Conservation (phyloP, 768 basidiomycete genomes). For the Porphyrellus cyaneotinctus region DNA sequence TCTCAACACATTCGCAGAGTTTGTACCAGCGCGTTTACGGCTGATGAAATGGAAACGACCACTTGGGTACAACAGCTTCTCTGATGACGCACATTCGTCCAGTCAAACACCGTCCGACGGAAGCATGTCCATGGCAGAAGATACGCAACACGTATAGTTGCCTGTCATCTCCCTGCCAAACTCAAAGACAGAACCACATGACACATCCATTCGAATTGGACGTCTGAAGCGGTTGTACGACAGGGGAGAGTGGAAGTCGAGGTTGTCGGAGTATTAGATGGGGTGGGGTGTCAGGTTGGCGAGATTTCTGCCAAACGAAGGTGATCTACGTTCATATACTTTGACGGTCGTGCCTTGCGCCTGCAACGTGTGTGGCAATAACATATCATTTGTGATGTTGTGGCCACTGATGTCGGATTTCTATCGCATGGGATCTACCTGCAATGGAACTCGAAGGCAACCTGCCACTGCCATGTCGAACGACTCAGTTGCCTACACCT, state of each 20-base stretch:
- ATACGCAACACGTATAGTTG: not conserved
- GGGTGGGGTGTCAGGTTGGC: not conserved
- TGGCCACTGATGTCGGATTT: not conserved
- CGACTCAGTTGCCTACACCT: not conserved
- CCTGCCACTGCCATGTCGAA: not conserved
- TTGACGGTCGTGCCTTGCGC: conserved; percentile 2
- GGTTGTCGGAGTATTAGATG: conserved; percentile 2
- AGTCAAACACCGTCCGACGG: not conserved
- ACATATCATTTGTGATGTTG: no score
- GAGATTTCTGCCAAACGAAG: not conserved
- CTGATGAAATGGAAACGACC: not conserved
- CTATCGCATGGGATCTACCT: not conserved
- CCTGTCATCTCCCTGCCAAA: no score
- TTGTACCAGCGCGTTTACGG: not conserved
- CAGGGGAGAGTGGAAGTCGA: conserved; percentile 8
- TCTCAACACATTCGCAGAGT: not conserved
- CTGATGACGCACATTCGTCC: not conserved
- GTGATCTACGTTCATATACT: not conserved
- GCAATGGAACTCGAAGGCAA: conserved; percentile 5
- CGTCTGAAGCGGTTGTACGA: conserved; percentile 4
- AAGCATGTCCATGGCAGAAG: not conserved
- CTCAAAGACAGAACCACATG: not conserved
- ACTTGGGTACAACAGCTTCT: not conserved
- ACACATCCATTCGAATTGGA: not conserved
- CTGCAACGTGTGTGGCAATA: not conserved